These are phyloP conservation scores for Penicillium sp. DNA, from an alignment of 2,329 filamentous ascomycete species.

Conservation along the genomic window DNA sequence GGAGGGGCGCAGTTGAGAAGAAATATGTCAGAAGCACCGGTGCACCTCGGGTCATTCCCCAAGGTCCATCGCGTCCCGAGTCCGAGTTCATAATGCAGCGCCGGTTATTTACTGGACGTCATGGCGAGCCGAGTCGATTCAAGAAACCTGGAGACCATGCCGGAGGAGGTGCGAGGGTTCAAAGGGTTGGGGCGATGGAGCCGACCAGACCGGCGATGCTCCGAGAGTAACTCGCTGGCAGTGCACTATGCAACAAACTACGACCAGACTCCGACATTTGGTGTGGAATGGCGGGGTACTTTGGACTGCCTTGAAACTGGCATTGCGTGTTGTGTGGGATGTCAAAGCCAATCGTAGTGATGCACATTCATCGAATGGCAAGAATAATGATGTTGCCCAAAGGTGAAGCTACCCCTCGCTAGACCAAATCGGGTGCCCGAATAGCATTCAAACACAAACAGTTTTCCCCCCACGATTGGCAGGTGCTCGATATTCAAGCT, in stretches of 20 bases:
- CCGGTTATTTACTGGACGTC: not conserved
- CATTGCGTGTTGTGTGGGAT: not conserved
- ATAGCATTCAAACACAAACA: not conserved
- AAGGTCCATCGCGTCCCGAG: no score
- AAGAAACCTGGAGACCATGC: not conserved
- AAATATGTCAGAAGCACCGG: no score
- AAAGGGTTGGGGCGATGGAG: conserved; percentile 14
- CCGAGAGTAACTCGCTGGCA: conserved; percentile 9
- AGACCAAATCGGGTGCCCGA: conserved; percentile 19
- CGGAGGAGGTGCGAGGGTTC: not conserved
- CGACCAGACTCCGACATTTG: no score
- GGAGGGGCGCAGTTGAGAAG: no score
- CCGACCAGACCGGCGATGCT: conserved; percentile 14
- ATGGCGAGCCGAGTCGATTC: not conserved
- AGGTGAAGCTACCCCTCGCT: not conserved
- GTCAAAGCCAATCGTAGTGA: not conserved
- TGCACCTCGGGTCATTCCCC: no score
- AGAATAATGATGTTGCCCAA: not conserved
- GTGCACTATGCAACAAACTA: no score
- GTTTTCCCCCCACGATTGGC: not conserved
- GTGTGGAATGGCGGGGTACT: not conserved
- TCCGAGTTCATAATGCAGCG: no score
- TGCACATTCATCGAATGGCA: not conserved
- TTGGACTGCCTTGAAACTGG: not conserved
- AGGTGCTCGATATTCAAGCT: not conserved